Base-by-base conservation (phyloP, 768 basidiomycete species). In the Lepiota subincarnata region DNA sequence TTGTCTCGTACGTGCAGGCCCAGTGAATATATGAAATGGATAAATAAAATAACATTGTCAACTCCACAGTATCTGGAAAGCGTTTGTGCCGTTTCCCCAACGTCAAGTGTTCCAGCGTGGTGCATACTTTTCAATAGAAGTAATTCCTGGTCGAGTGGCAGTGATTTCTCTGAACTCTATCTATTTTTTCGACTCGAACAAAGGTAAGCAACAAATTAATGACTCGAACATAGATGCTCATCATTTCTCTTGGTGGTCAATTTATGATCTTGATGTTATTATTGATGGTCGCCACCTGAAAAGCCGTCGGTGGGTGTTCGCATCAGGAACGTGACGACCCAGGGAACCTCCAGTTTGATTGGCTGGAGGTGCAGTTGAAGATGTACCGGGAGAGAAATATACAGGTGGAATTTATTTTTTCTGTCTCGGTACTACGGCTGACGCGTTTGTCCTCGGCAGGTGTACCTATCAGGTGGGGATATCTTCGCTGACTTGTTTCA, bases 121-220 rank as follows among this genome's bases (percentile, higher is more conserved):
- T n/a, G 90, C 85, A 16, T 95, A 95, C 69, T 95, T 76, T 62
- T 77, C 87, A 2, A 73, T 79, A 35, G 92, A 94, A 61, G 86
- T 95, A 38, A 81, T 95, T 26, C 86, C 89, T 0, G 76, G 84
- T 57, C 62, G 81, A 52, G 60, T 94, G 36, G 90, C 89, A 10
- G 88, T 86, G 45, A 84, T 97, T 63, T 87, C 86, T 59, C 72
- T 95, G 48, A 97, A 94, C 68, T 93, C 92, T 0, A 80, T 95
- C 71, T 95, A 90, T 70, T 94, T 90, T 72, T 95, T 88, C 67
- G 88, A 91, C 65, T 84, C 87, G 12, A 94, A 94, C 68, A 89
- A 89, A 73, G 86, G 90, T 87, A 49, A 50, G 49, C 26, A 18
- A 19, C 31, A 16, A 42, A 34, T 14, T 31, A 5, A 28, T n/a